Conservation (phyloP, 1,284 basidiomycete genomes). For the Papiliotrema fonsecae region DNA sequence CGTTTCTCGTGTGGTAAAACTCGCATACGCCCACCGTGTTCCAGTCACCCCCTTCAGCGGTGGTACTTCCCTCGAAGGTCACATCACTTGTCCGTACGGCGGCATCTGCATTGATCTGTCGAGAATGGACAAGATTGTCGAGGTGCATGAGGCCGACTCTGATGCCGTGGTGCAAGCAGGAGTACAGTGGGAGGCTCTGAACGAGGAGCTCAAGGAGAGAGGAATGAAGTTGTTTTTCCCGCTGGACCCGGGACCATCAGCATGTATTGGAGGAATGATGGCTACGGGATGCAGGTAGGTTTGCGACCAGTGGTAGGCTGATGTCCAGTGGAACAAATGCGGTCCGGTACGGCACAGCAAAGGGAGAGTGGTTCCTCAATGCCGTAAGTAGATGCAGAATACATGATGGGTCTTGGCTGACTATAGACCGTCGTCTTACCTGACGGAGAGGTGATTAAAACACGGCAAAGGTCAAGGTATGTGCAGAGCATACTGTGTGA, state of each 20-base stretch:
- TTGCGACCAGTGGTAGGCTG: background rate
- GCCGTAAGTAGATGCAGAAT: slow-evolving; percentile 50
- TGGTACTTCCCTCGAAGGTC: slow-evolving; percentile 37
- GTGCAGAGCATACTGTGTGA: background rate
- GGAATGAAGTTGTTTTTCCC: slow-evolving; percentile 81
- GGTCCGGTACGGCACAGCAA: slow-evolving; percentile 77
- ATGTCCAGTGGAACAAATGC: slow-evolving; percentile 60
- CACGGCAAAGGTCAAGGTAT: slow-evolving; percentile 62
- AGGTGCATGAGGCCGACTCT: slow-evolving; percentile 60
- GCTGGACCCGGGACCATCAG: slow-evolving; percentile 57
- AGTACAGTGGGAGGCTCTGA: slow-evolving; percentile 74
- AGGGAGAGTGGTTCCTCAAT: slow-evolving; percentile 74
- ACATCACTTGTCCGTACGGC: slow-evolving; percentile 50
- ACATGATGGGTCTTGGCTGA: background rate
- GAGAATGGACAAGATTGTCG: slow-evolving; percentile 74
- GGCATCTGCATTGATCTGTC: slow-evolving; percentile 80
- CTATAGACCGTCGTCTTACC: slow-evolving; percentile 75
- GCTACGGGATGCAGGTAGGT: slow-evolving; percentile 57
- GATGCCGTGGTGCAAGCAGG: slow-evolving; percentile 78
- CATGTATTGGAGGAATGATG: slow-evolving; percentile 89
- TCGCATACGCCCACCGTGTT: slow-evolving; percentile 26
- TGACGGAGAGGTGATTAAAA: slow-evolving; percentile 85
- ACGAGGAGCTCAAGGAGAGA: slow-evolving; percentile 62
- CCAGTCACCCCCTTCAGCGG: slow-evolving; percentile 39
- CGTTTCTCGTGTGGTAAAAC: slow-evolving; percentile 28